Percentiles rank a stretch among this genome's conserved stretches.
Conservation (phyloP, 345 rosid species). For the Xanthoceras sorbifolium region DNA sequence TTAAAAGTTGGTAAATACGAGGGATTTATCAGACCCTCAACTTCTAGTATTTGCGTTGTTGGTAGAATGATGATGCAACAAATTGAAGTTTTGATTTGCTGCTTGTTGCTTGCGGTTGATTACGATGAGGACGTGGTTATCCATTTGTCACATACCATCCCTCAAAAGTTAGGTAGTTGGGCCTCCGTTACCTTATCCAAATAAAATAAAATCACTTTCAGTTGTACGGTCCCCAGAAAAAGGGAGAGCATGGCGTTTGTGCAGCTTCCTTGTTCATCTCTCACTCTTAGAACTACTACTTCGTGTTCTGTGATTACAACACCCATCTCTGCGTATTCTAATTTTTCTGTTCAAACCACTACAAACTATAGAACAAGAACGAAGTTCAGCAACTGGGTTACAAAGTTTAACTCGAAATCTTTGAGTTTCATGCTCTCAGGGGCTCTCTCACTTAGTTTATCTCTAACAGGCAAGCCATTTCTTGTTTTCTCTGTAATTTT, state of each 20-base stretch:
- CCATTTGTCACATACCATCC: too few relatives aligned
- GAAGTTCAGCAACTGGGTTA: constrained; percentile 36
- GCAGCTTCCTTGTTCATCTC: constrained; percentile 29
- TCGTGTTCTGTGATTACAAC: constrained; percentile 11
- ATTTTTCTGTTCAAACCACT: constrained; percentile 25
- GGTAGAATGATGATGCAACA: too few relatives aligned
- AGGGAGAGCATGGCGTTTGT: constrained; percentile 37
- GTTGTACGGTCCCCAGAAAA: constrained; percentile 14
- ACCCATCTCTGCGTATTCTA: constrained; percentile 29
- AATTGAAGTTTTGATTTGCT: too few relatives aligned
- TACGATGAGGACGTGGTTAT: too few relatives aligned
- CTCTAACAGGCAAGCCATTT: constrained; percentile 53
- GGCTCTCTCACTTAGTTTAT: constrained; percentile 60
- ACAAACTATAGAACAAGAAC: constrained; percentile 19
- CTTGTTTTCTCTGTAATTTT: neutral
- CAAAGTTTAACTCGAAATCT: constrained; percentile 51
- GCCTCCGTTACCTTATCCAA: constrained; percentile 10
- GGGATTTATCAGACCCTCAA: too few relatives aligned
- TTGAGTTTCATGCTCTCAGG: constrained; percentile 61
- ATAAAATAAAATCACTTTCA: neutral
- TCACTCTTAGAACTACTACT: constrained; percentile 10
- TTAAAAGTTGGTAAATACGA: too few relatives aligned
- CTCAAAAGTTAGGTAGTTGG: neutral
- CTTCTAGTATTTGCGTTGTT: too few relatives aligned
- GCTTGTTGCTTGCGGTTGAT: too few relatives aligned